Percentiles rank a stretch among this genome's conserved stretches.
Conservation (phyloP, 2,329 filamentous ascomycete genomes). For the Chaetomiaceae sp. region DNA sequence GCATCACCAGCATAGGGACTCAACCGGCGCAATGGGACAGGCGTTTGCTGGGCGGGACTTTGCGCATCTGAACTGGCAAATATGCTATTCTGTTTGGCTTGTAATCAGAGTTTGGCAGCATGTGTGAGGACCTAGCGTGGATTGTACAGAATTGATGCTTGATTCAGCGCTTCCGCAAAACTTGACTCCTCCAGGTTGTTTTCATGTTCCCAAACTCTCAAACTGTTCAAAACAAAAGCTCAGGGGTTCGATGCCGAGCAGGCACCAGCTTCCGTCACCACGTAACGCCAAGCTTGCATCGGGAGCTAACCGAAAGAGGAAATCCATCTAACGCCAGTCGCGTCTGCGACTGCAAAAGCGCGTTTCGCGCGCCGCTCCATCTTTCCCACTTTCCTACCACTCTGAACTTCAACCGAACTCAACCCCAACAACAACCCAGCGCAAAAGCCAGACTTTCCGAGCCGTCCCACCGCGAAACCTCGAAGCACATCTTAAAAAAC, state of each 20-base stretch:
- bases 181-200: neutral
- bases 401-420: slow-evolving; percentile 15
- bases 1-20: slow-evolving; percentile 3
- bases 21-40: slow-evolving; percentile 8
- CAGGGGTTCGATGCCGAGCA: neutral
- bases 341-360: slow-evolving; percentile 23
- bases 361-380: slow-evolving; percentile 20
- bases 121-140: neutral
- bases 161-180: neutral
- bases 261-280: neutral
- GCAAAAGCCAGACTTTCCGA: neutral
- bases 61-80: neutral
- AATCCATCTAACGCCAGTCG: slow-evolving; percentile 26
- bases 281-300: neutral
- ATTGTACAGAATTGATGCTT: neutral
- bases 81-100: slow-evolving; percentile 6
- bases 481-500: neutral
- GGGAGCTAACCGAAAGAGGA: slow-evolving; percentile 17
- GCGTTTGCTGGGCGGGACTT: slow-evolving; percentile 13
- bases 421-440: neutral
- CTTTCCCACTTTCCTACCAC: slow-evolving; percentile 9
- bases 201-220: no score
- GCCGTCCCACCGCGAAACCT: neutral
- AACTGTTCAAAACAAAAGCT: neutral
- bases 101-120: slow-evolving; percentile 22